phyloP scores from a whole-genome alignment of 1,284 basidiomycete genomes.

The Naganishia liquefaciens region DNA sequence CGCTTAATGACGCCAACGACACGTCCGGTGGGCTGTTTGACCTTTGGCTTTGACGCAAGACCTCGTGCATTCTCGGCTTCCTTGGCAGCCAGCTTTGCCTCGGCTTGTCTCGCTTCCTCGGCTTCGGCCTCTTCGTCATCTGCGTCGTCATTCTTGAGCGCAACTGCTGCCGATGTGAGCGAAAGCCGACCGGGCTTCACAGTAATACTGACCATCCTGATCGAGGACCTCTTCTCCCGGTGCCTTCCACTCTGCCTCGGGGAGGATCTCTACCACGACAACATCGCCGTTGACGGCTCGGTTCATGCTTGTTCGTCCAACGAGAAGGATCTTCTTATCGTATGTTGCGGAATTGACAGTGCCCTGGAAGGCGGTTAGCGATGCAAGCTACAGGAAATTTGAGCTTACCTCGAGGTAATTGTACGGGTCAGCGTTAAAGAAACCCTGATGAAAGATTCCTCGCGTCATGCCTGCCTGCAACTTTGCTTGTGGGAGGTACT shows the following conservation, averaged over 20 bases:
- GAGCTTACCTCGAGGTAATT: constrained; percentile 83
- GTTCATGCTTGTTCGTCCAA: constrained; percentile 93
- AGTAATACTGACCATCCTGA: constrained; percentile 67
- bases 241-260: constrained; percentile 87
- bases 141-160: constrained; percentile 84
- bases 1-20: constrained; percentile 91
- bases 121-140: constrained; percentile 68
- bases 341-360: constrained; percentile 74
- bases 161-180: constrained; percentile 58
- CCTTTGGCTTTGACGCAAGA: constrained; percentile 48
- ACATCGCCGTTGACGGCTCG: constrained; percentile 91
- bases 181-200: background rate
- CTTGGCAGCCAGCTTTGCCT: constrained; percentile 53
- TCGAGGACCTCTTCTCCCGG: constrained; percentile 92
- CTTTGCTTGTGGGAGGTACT: constrained; percentile 78
- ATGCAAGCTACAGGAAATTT: background rate
- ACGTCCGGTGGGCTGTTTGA: constrained; percentile 77
- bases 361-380: constrained; percentile 59
- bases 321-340: constrained; percentile 76
- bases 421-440: constrained; percentile 93
- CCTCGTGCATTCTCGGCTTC: constrained; percentile 45
- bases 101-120: constrained; percentile 59
- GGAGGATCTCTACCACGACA: constrained; percentile 86
- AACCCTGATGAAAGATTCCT: constrained; percentile 82
- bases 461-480: constrained; percentile 82